Conservation (phyloP, 2,329 filamentous ascomycete genomes). For the Ustulina deusta region DNA sequence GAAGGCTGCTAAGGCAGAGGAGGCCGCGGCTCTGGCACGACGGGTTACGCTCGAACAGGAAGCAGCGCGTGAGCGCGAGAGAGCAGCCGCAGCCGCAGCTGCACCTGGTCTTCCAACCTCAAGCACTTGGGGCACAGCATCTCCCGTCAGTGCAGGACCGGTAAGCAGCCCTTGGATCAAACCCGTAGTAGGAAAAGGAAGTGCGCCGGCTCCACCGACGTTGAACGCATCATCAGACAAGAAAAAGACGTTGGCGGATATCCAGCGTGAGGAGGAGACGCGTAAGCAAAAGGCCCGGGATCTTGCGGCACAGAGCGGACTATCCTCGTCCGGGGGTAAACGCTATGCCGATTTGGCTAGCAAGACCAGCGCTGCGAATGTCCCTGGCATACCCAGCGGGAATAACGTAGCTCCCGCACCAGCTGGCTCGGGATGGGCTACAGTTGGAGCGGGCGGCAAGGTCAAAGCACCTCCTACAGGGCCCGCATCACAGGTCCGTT, state of each 20-base stretch:
- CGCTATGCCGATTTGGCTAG: constrained; percentile 94
- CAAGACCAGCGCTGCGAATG: constrained; percentile 65
- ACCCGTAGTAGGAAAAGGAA: constrained; percentile 63
- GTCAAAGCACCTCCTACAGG: constrained; percentile 80
- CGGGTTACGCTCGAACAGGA: constrained; percentile 86
- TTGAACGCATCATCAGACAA: constrained; percentile 54
- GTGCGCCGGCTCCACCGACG: constrained; percentile 48
- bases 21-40: constrained; percentile 80
- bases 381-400: constrained; percentile 57
- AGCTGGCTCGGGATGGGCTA: constrained; percentile 82
- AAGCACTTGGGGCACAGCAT: constrained; percentile 88
- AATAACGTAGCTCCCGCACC: constrained; percentile 56
- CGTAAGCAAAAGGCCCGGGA: constrained; percentile 81
- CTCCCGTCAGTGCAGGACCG: constrained; percentile 71
- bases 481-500: constrained; percentile 63
- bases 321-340: constrained; percentile 73
- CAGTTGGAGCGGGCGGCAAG: constrained; percentile 93
- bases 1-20: constrained; percentile 90
- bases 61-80: constrained; percentile 71
- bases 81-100: constrained; percentile 66
- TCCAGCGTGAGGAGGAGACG: constrained; percentile 94
- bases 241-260: constrained; percentile 95
- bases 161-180: constrained; percentile 75
- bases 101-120: constrained; percentile 85
- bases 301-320: constrained; percentile 59